Evolutionary conservation across 2,329 filamentous ascomycete genomes (phyloP).

Genomic region (Ceratocystis alfenasii): DNA sequence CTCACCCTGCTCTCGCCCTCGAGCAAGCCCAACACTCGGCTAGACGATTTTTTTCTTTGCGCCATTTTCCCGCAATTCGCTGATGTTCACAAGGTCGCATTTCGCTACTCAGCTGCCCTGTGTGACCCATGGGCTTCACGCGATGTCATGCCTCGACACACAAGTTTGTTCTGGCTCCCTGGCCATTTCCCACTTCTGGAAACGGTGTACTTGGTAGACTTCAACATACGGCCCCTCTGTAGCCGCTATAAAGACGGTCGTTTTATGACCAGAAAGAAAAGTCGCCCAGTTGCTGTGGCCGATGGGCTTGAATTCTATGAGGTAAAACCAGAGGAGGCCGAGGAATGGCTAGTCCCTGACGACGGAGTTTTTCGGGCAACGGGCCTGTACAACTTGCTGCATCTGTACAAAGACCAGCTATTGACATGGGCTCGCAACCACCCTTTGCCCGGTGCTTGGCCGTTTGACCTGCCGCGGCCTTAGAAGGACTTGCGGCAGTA

Average conservation of each 20-base stretch:
- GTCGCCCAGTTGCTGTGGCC: not conserved
- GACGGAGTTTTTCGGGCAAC: not conserved
- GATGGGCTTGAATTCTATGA: slow-evolving; percentile 11
- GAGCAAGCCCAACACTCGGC: not conserved
- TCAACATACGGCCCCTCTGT: not conserved
- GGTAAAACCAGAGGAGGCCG: not conserved
- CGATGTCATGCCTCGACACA: slow-evolving; percentile 9
- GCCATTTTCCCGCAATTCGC: not conserved
- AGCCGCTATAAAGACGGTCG: not conserved
- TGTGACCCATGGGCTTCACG: slow-evolving; percentile 12
- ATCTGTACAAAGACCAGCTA: slow-evolving; percentile 14
- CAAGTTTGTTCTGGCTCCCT: slow-evolving; percentile 5
- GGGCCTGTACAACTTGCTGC: not conserved
- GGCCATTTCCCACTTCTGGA: not conserved
- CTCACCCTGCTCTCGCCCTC: slow-evolving; percentile 2
- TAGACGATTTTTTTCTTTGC: not conserved
- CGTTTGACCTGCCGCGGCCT: slow-evolving; percentile 1
- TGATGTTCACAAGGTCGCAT: not conserved
- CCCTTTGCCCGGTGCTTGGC: not conserved
- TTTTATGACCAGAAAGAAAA: not conserved
- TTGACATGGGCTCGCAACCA: slow-evolving; percentile 6
- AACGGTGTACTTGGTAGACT: not conserved
- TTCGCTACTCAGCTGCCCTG: not conserved
- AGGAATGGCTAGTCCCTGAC: not conserved
- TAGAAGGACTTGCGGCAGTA: slow-evolving; percentile 12